Conservation (phyloP, 169 alveolate genomes). For the Toxoplasma gondii region DNA sequence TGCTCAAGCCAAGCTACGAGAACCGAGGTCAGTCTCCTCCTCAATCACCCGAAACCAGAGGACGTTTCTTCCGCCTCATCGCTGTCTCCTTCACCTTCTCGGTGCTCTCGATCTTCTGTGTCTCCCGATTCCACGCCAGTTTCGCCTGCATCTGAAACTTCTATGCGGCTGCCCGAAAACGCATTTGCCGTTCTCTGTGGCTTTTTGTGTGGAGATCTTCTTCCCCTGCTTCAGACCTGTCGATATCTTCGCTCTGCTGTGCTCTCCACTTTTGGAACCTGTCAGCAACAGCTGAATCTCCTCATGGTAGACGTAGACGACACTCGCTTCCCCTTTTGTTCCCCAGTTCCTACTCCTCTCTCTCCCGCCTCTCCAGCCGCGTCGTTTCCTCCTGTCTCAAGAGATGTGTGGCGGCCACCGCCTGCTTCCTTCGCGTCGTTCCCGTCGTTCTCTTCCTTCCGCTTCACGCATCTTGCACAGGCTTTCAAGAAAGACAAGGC, state of each 20-base stretch:
- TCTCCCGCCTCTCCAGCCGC: not conserved
- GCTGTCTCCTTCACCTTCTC: not conserved
- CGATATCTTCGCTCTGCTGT: not conserved
- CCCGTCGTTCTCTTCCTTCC: not conserved
- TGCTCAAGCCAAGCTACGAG: no score
- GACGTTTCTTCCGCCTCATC: no score
- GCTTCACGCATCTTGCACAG: slow-evolving; percentile 4
- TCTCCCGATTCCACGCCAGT: not conserved
- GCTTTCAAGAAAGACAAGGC: not conserved
- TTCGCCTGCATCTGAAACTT: not conserved
- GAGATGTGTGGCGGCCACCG: no score
- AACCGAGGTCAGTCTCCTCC: no score
- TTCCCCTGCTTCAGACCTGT: not conserved
- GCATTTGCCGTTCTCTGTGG: slow-evolving; percentile 1
- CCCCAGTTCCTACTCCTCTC: not conserved
- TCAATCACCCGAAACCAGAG: no score
- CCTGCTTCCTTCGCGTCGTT: no score
- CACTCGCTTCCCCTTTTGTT: not conserved
- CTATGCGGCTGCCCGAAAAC: not conserved
- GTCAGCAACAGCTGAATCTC: not conserved
- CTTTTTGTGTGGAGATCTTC: not conserved
- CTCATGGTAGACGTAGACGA: not conserved
- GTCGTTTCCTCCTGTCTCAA: no score
- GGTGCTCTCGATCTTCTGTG: not conserved
- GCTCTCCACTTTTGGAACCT: not conserved